Conservation (phyloP, 208 protist species). For the Crithidia brevicula region DNA sequence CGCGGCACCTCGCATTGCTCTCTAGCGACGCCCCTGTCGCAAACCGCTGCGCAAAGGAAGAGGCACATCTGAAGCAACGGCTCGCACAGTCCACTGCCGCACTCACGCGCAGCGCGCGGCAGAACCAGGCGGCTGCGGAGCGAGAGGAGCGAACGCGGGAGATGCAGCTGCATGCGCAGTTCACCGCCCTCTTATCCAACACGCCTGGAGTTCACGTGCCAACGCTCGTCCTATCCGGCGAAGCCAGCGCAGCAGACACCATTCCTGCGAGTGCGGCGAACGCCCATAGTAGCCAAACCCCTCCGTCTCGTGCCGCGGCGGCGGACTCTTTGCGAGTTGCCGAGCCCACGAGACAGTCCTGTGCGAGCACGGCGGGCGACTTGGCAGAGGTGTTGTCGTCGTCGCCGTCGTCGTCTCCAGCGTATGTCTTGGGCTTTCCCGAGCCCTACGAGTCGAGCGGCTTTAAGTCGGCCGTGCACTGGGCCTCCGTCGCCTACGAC, state of each 20-base stretch:
- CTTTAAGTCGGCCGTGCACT: conserved; percentile 68
- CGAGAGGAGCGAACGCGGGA: conserved; percentile 38
- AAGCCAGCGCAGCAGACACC: not conserved
- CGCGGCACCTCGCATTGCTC: conserved; percentile 43
- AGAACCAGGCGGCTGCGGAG: conserved; percentile 19
- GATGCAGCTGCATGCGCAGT: conserved; percentile 36
- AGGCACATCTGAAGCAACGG: conserved; percentile 32
- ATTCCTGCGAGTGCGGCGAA: no score
- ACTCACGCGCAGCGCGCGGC: conserved; percentile 9
- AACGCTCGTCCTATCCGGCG: not conserved
- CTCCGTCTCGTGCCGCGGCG: no score
- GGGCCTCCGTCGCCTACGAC: conserved; percentile 71
- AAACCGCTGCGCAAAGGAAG: conserved; percentile 39
- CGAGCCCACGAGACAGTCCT: not conserved
- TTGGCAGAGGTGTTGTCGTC: not conserved
- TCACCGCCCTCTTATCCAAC: conserved; percentile 29
- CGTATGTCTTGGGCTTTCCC: conserved; percentile 53
- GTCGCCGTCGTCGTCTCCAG: not conserved
- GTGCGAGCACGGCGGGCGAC: not conserved
- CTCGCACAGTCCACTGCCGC: conserved; percentile 31
- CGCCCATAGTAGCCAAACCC: no score
- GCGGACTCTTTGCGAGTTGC: no score
- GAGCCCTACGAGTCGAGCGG: conserved; percentile 61
- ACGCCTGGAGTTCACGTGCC: conserved; percentile 17
- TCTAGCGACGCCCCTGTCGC: conserved; percentile 39